Evolutionary conservation across 1,284 basidiomycete genomes (phyloP).

Genomic region (Cutaneotrichosporon dermatis): DNA sequence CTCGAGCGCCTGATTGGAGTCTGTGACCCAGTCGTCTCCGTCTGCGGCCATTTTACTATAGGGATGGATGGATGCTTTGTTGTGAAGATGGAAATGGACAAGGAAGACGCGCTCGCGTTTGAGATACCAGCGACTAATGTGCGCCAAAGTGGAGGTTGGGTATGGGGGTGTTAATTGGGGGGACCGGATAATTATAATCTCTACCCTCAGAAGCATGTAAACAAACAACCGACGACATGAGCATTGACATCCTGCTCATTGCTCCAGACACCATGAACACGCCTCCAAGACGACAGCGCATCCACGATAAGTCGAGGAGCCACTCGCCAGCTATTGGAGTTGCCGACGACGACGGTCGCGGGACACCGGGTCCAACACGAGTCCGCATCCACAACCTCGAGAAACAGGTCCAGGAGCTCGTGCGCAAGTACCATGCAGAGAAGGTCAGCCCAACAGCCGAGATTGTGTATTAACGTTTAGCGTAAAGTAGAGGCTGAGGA

Average conservation of each 20-base stretch:
- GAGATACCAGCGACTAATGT: neutral
- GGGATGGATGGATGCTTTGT: neutral
- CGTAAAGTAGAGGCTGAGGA: conserved; percentile 23
- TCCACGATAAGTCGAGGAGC: neutral
- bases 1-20: conserved; percentile 71
- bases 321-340: no score
- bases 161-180: neutral
- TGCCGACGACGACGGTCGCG: conserved; percentile 14
- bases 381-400: conserved; percentile 33
- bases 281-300: neutral
- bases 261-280: neutral
- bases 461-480: conserved; percentile 3
- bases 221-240: neutral
- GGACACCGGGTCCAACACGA: conserved; percentile 34
- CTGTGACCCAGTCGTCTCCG: conserved; percentile 38
- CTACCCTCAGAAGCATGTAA: neutral
- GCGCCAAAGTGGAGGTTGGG: conserved; percentile 3
- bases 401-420: conserved; percentile 35
- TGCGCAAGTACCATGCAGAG: conserved; percentile 30
- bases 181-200: neutral
- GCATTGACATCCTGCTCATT: no score
- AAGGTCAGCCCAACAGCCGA: conserved; percentile 20
- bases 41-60: neutral
- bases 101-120: neutral
- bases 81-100: neutral